A percentile compares a stretch with the other conserved stretches of the same genome.
phyloP scores from a whole-genome alignment of 306 rosid genomes.

The Vigna reflexopilosa region DNA sequence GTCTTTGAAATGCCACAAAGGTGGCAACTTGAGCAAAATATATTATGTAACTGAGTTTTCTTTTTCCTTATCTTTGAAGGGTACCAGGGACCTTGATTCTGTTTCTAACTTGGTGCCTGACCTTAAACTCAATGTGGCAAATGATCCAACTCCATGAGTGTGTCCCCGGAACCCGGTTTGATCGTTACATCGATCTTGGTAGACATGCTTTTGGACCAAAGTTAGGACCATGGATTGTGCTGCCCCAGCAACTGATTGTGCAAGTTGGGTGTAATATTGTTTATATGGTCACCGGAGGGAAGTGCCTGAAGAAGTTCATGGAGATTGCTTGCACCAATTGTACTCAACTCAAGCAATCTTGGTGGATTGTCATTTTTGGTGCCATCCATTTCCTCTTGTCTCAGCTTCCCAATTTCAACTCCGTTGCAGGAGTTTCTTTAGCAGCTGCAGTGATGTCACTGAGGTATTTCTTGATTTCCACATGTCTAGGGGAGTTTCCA shows the following conservation, averaged over 20 bases:
- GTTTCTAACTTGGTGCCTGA: conserved; percentile 77
- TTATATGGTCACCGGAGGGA: conserved; percentile 92
- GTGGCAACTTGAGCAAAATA: neutral
- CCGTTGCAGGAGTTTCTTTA: conserved; percentile 91
- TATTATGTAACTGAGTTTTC: neutral
- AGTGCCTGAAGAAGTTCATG: conserved; percentile 85
- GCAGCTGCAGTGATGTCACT: conserved; percentile 96
- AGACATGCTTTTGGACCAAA: conserved; percentile 85
- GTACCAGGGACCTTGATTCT: conserved; percentile 80
- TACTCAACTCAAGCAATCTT: conserved; percentile 72
- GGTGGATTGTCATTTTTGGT: conserved; percentile 91
- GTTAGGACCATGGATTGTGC: conserved; percentile 91
- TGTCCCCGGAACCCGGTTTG: conserved; percentile 86
- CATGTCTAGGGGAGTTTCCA: neutral
- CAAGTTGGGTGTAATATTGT: conserved; percentile 96
- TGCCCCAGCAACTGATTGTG: conserved; percentile 87
- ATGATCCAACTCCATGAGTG: conserved; percentile 96
- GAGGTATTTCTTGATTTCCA: conserved; percentile 51
- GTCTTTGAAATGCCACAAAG: neutral
- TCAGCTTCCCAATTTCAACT: conserved; percentile 93
- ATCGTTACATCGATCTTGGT: conserved; percentile 86
- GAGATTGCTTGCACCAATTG: conserved; percentile 88
- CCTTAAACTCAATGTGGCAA: conserved; percentile 94
- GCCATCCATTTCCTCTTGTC: conserved; percentile 84
- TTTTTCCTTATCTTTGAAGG: conserved; percentile 54